Base-by-base conservation (phyloP, 345 rosid genomes). In the Euclidium syriacum region DNA sequence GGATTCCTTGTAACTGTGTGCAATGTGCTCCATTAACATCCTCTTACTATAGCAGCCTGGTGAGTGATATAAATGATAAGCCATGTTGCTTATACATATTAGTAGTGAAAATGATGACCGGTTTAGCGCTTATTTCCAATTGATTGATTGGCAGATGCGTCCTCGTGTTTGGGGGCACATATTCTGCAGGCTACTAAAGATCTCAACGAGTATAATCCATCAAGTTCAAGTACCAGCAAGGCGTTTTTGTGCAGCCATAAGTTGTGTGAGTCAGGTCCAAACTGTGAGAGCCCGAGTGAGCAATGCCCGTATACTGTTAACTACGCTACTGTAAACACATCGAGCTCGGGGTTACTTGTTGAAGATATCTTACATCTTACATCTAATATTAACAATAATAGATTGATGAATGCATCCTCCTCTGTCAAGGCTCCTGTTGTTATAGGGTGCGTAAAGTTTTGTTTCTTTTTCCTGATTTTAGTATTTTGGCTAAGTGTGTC, bases 121-220 rank as follows among this genome's bases (percentile, higher is more conserved):
- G 75, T 90, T 86, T 85, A 85, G 83, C 88, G 74, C 95, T 91
- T 91, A 80, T 83, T 80, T 83, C 82, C 78, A 38, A 79, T 68
- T 79, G 85, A 88, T 91, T 88, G 98, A 91, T 91, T 91, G 94
- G 91, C 94, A 88, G 96, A 89, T 91, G 96, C 91, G 84, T 87
- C 91, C 74, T 82, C 79, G 64, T 87, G 68, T 88, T 77, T 88
- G 90, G 98, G 67, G 82, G 90, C 91, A 85, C 80, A 79, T 91
- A 78, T 88, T 88, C 77, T 88, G 95, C 96, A 88, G 98, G 95
- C 85, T 70, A 83, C 87, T 65, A 84, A 75, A 78, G 96, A 86
- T 75, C 50, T 91, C 41, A 84, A 75, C 55, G 90, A 85, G 77
- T 91, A 86, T 52, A 74, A 57, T 64, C 96, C 90, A 56, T 81